phyloP scores from a whole-genome alignment of 768 basidiomycete genomes.

The Serendipita vermifera region DNA sequence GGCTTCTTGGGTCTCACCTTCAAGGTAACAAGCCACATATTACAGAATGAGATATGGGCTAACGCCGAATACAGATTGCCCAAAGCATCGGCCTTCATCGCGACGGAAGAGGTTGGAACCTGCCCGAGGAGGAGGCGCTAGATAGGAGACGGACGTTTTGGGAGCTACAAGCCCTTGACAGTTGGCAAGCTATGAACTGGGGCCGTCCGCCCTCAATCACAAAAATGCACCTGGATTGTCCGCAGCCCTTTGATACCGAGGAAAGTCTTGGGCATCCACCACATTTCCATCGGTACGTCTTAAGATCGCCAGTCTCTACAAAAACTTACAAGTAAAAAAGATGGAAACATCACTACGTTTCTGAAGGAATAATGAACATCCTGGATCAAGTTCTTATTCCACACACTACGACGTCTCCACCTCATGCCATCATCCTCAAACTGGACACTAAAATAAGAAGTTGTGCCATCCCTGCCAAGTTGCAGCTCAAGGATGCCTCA shows the following conservation, averaged over 20 bases:
- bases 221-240: background rate
- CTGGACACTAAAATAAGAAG: background rate
- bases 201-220: background rate
- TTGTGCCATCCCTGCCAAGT: background rate
- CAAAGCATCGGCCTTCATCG: background rate
- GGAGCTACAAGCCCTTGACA: background rate
- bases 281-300: background rate
- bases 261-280: slow-evolving; percentile 5
- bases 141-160: background rate
- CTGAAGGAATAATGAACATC: background rate
- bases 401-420: background rate
- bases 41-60: background rate
- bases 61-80: background rate
- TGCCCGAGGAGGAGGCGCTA: background rate
- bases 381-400: background rate
- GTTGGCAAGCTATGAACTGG: background rate
- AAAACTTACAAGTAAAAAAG: too few species aligned
- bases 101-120: background rate
- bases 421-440: slow-evolving; percentile 2
- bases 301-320: too few species aligned
- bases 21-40: background rate
- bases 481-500: background rate
- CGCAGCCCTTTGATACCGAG: background rate
- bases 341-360: background rate
- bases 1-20: background rate